A percentile compares a stretch with the other conserved stretches of the same genome.
These are phyloP conservation scores for Penicillium parvum DNA, from an alignment of 495 filamentous ascomycete species.

Conservation along the genomic window DNA sequence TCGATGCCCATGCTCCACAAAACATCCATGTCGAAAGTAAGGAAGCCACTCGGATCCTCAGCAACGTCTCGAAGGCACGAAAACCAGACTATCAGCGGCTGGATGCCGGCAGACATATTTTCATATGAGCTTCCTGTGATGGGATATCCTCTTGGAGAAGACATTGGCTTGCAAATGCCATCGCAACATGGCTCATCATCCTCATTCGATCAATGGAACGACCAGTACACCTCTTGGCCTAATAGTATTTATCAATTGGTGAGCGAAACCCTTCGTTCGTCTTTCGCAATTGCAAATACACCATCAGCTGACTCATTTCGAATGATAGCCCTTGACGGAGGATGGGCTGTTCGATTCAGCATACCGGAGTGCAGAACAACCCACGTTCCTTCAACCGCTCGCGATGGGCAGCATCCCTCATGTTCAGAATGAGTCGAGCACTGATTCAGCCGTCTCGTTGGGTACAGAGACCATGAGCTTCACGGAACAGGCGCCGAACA, in stretches of 20 bases:
- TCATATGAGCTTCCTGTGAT: background rate
- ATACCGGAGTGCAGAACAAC: background rate
- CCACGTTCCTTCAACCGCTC: background rate
- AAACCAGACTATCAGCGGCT: background rate
- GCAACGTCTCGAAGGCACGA: background rate
- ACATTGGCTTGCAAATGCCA: background rate
- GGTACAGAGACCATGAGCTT: background rate
- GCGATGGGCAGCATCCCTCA: background rate
- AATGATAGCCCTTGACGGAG: background rate
- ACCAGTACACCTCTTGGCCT: background rate
- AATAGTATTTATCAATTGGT: background rate
- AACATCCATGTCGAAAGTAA: conserved; percentile 11
- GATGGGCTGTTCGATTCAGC: background rate
- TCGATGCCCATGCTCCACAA: conserved; percentile 15
- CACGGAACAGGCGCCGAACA: background rate
- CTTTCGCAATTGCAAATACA: background rate
- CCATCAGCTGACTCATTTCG: background rate
- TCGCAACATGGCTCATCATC: background rate
- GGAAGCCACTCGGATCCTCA: conserved; percentile 1
- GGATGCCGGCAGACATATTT: background rate
- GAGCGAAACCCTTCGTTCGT: background rate
- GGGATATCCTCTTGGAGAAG: background rate
- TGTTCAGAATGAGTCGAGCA: background rate
- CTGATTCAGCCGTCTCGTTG: background rate
- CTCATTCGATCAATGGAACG: conserved; percentile 2